Evolutionary conservation across 2,329 filamentous ascomycete species (phyloP).

Genomic region (Aspergillus hortae): DNA sequence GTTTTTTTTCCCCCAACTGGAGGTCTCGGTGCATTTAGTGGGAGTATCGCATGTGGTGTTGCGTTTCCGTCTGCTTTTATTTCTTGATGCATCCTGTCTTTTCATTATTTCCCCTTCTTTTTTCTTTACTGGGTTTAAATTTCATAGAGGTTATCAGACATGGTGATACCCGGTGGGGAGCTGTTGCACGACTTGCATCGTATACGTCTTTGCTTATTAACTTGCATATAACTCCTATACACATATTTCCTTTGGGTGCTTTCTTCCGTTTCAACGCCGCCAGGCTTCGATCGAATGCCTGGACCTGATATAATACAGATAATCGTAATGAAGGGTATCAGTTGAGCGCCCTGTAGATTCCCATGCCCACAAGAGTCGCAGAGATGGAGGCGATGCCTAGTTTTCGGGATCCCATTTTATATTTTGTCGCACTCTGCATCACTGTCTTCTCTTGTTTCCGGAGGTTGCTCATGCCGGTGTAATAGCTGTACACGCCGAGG

Average conservation of each 20-base stretch:
- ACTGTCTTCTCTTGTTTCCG: conserved; percentile 60
- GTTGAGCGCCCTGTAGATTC: conserved; percentile 64
- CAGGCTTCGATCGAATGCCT: background rate
- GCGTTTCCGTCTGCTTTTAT: conserved; percentile 7
- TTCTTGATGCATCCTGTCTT: conserved; percentile 15
- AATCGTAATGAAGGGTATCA: conserved; percentile 24
- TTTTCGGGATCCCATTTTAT: conserved; percentile 69
- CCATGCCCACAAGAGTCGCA: conserved; percentile 64
- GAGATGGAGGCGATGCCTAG: conserved; percentile 67
- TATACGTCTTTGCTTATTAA: conserved; percentile 8
- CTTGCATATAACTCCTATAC: conserved; percentile 5
- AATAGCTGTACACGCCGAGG: conserved; percentile 73
- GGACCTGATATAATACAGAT: conserved; percentile 1
- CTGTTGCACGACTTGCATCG: conserved; percentile 19
- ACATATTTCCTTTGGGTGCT: background rate
- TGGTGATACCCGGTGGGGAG: conserved; percentile 35
- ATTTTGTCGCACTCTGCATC: conserved; percentile 64
- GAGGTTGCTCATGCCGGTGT: conserved; percentile 69
- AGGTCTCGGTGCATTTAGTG: conserved; percentile 29
- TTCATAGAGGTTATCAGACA: conserved; percentile 33
- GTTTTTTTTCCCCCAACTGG: conserved; percentile 10
- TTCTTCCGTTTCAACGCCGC: background rate
- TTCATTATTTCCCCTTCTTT: conserved; percentile 12
- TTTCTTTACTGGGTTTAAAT: conserved; percentile 21
- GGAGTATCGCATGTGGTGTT: conserved; percentile 29